Base-by-base conservation (phyloP, 345 rosid genomes). In the Passiflora organensis region DNA sequence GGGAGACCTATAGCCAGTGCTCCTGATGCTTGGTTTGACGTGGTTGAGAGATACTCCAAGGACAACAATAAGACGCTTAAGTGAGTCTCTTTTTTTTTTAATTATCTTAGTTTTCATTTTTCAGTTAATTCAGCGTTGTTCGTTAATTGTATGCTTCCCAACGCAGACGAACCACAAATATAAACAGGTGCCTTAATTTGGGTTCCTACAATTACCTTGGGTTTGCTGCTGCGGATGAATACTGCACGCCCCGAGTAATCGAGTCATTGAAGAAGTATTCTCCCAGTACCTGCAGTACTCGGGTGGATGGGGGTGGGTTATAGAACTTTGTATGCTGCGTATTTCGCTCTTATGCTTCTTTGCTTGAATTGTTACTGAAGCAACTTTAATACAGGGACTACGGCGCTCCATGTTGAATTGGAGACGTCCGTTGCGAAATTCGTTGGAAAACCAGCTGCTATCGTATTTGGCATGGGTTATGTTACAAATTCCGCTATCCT, bases 171-270 rank as follows among this genome's bases (percentile, higher is more conserved):
- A 88, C 95, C 21, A 49, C 79, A 10, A 86, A 91, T 17, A 49
- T 65, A 43, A 82, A 14, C 37, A 82, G 72, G 62, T 93, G 99
- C 58, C 93, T 93, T 48, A 93, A 93, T 69, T 67, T 93, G 82
- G 99, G 96, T 4, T 89, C 96, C 5, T 93, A 93, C 79, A 93
- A 93, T 55, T 93, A 93, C 71, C 95, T 93, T 60, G 99, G 99
- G 9, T 93, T 93, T 71, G 95, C 94, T 46, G 90, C 96, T 12
- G 75, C 82, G 4, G 99, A 93, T 81, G 99, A 93, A 61, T 93
- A 93, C 67, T 93, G 96, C 65, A 93, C 94, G 0, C 96, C 95
- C 22, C 91, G 95, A 58, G 99, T 62, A 10, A 93, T 93, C 15
- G 85, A 86, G 65, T 61, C 89, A 13, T 69, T 93, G 61, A 84